Conservation (phyloP, 768 basidiomycete genomes). For the Mycena belliarum region DNA sequence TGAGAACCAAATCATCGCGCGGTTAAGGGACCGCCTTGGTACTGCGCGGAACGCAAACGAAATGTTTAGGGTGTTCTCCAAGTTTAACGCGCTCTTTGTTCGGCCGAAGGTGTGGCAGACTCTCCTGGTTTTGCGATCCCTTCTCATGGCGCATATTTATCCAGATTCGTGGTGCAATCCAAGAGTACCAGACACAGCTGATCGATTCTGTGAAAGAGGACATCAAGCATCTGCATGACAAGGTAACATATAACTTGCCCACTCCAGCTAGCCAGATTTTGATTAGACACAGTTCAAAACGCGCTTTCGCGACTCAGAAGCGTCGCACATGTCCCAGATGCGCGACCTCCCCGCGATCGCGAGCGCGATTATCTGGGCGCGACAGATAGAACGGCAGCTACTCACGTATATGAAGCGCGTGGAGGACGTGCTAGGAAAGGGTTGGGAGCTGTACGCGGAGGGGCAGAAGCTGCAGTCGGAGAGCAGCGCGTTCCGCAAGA, state of each 20-base stretch:
- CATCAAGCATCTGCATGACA: slow-evolving; percentile 92
- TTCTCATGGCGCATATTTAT: neutral
- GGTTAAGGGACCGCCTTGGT: slow-evolving; percentile 86
- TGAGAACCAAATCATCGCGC: slow-evolving; percentile 97
- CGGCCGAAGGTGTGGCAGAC: slow-evolving; percentile 73
- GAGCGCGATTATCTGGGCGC: slow-evolving; percentile 97
- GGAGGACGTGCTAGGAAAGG: slow-evolving; percentile 96
- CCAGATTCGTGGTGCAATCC: slow-evolving; percentile 98
- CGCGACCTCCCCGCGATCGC: slow-evolving; percentile 98
- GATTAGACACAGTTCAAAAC: slow-evolving; percentile 74
- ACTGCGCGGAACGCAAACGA: slow-evolving; percentile 97
- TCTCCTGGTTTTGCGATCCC: slow-evolving; percentile 12
- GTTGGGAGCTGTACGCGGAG: slow-evolving; percentile 99
- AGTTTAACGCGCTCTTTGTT: slow-evolving; percentile 96
- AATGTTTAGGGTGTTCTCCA: slow-evolving; percentile 99
- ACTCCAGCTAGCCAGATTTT: neutral
- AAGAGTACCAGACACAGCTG: slow-evolving; percentile 98
- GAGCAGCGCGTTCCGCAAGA: slow-evolving; percentile 88
- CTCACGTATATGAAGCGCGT: slow-evolving; percentile 98
- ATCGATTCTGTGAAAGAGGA: slow-evolving; percentile 99
- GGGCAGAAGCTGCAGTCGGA: slow-evolving; percentile 96
- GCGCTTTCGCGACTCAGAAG: slow-evolving; percentile 93
- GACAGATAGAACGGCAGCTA: slow-evolving; percentile 97
- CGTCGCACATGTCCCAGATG: slow-evolving; percentile 98
- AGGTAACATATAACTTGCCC: slow-evolving; percentile 42